phyloP scores from a whole-genome alignment of 208 protist species.

The Spongospora subterranea region DNA sequence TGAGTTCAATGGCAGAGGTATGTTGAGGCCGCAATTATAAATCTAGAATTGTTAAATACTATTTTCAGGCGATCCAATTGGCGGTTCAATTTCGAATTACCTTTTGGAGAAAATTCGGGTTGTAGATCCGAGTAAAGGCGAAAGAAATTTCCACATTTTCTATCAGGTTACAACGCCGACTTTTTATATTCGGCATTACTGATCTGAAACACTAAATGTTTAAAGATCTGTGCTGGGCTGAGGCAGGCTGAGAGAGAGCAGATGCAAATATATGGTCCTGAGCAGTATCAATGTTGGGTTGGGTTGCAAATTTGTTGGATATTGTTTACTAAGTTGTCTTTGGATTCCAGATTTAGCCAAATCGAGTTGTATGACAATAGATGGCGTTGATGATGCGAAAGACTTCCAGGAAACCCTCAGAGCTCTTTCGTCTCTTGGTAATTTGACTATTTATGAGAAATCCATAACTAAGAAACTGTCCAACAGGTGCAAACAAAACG shows the following conservation, averaged over 20 bases:
- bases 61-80: constrained; percentile 33
- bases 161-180: constrained; percentile 64
- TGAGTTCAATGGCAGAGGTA: constrained; percentile 62
- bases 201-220: neutral
- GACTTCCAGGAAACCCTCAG: neutral
- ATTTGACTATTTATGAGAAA: neutral
- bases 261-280: constrained; percentile 9
- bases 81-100: constrained; percentile 31
- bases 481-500: neutral
- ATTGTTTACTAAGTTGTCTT: neutral
- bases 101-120: constrained; percentile 67
- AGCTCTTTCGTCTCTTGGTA: neutral
- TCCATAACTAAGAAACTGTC: neutral
- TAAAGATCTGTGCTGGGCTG: neutral
- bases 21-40: neutral
- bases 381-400: constrained; percentile 6
- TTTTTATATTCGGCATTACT: neutral
- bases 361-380: neutral
- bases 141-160: constrained; percentile 68
- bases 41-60: neutral
- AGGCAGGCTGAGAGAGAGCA: neutral
- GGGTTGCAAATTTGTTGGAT: neutral
- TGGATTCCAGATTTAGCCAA: constrained; percentile 18
- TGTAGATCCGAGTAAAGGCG: constrained; percentile 19
- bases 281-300: constrained; percentile 49